These are phyloP conservation scores for Mycena rosella DNA, from an alignment of 768 basidiomycete genomes.

Conservation along the genomic window DNA sequence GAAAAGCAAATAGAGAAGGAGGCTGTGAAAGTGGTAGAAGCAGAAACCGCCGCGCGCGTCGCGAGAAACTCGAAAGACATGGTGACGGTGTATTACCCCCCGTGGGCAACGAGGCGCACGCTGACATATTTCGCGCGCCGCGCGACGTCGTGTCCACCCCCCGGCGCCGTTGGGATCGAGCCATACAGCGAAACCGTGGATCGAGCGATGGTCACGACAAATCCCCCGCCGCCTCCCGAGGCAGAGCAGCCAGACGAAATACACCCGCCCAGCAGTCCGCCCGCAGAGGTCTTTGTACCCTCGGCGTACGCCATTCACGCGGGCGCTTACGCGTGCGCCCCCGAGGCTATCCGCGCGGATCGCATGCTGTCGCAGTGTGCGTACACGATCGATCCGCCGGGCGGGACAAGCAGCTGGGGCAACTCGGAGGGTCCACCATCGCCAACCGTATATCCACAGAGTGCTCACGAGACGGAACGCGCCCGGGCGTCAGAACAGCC, in stretches of 20 bases:
- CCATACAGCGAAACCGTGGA: slow-evolving; percentile 30
- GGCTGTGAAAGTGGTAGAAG: slow-evolving; percentile 21
- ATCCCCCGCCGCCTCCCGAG: not conserved
- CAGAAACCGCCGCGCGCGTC: slow-evolving; percentile 8
- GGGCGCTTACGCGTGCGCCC: not conserved
- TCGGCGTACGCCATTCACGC: slow-evolving; percentile 5
- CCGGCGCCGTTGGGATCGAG: slow-evolving; percentile 20
- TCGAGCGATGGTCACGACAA: slow-evolving; percentile 24
- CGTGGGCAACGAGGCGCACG: slow-evolving; percentile 34
- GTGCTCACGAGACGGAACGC: not conserved
- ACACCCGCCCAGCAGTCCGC: not conserved
- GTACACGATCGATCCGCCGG: slow-evolving; percentile 22
- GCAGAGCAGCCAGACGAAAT: not conserved
- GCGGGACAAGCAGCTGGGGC: slow-evolving; percentile 30
- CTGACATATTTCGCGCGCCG: slow-evolving; percentile 31
- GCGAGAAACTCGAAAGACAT: slow-evolving; percentile 15
- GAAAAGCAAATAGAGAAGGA: slow-evolving; percentile 11
- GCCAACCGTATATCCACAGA: slow-evolving; percentile 1
- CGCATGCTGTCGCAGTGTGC: slow-evolving; percentile 7
- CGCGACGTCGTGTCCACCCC: slow-evolving; percentile 32
- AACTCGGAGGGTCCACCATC: not conserved
- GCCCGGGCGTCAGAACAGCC: not conserved
- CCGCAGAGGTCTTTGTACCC: slow-evolving; percentile 11
- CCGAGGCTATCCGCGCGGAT: not conserved
- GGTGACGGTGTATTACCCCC: slow-evolving; percentile 35